Evolutionary conservation across 306 rosid species (phyloP), one percentile per base, ranked within the genome.

Genomic region (Pyrus communis): DNA sequence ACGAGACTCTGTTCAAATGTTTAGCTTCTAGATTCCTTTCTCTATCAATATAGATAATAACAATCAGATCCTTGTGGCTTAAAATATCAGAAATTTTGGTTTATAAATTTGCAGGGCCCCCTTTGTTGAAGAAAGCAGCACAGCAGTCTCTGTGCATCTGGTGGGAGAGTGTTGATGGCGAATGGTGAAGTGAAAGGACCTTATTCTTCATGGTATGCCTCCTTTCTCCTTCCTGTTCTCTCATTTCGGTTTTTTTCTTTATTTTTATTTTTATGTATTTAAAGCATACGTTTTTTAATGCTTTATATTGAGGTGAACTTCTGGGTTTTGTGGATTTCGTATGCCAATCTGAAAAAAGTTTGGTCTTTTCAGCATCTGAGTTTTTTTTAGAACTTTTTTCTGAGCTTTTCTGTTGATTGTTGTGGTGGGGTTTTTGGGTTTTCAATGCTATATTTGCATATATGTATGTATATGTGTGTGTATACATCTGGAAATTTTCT

Each of bases 171-270:
- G 67, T 67, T 78, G 77, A 89, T 89, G 93, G 90, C 78, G 51
- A 75, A 71, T 74, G 81, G 43, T 33, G 74, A 27, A 46, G 70
- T 22, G 52, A 76, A 58, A 7, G 52, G 51, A 75, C 71, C 77
- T 79, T 75, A 38, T 80, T 70, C 71, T 79, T 77, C 81, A 72
- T 75, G 90, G 93, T 91, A 87, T 76, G 83, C 71, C 28, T 72
- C 22, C 64, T 7, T 81, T 77, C 75, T 67, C 77, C 78, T 78
- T 81, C 71, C 27, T 54, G 27, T 76, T 82, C 76, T 70, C 27
- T 67, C 62, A 11, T 71, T 55, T 70, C 67, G 84, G 57, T 78
- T 69, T 35, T 28, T 21, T 43, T 7, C 35, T 40, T 27, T 58
- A 10, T 11, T 33, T 18, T 67, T 71, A 69, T 43, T 19, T 43